These are phyloP conservation scores for Cyclocybe cylindracea DNA, from an alignment of 768 basidiomycete species.

Conservation along the genomic window DNA sequence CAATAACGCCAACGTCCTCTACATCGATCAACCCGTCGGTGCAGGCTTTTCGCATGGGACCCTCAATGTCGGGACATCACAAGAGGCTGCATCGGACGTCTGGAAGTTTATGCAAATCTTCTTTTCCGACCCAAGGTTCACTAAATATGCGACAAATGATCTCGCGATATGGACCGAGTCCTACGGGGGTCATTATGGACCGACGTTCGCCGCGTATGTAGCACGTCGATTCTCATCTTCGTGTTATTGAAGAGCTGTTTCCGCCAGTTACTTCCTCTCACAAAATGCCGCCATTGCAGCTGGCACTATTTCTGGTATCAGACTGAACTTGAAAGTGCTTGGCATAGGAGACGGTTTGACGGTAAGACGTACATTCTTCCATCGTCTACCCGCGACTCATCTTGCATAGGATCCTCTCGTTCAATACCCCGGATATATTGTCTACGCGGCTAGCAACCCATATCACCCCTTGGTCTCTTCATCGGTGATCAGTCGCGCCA, in stretches of 20 bases:
- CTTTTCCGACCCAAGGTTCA: constrained; percentile 54
- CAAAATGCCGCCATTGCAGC: constrained; percentile 59
- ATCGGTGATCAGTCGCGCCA: too few relatives aligned
- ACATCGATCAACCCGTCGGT: constrained; percentile 65
- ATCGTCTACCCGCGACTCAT: background rate
- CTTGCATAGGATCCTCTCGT: constrained; percentile 9
- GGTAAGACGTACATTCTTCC: constrained; percentile 27
- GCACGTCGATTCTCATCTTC: too few relatives aligned
- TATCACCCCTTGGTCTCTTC: constrained; percentile 54
- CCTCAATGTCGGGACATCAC: constrained; percentile 48
- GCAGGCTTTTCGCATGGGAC: constrained; percentile 64
- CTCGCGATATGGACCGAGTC: constrained; percentile 70
- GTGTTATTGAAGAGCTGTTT: too few relatives aligned
- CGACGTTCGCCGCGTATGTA: constrained; percentile 58
- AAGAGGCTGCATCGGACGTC: constrained; percentile 54
- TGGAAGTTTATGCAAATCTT: constrained; percentile 69
- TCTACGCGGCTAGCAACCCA: constrained; percentile 54
- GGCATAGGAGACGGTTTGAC: constrained; percentile 65
- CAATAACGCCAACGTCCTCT: constrained; percentile 56
- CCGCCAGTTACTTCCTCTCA: constrained; percentile 47
- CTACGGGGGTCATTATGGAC: constrained; percentile 73
- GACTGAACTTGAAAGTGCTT: constrained; percentile 55
- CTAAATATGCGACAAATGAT: constrained; percentile 42
- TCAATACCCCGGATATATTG: constrained; percentile 59
- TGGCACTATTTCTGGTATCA: constrained; percentile 42